phyloP scores from a whole-genome alignment of 257 asterid genomes.

The Henckelia pumila region DNA sequence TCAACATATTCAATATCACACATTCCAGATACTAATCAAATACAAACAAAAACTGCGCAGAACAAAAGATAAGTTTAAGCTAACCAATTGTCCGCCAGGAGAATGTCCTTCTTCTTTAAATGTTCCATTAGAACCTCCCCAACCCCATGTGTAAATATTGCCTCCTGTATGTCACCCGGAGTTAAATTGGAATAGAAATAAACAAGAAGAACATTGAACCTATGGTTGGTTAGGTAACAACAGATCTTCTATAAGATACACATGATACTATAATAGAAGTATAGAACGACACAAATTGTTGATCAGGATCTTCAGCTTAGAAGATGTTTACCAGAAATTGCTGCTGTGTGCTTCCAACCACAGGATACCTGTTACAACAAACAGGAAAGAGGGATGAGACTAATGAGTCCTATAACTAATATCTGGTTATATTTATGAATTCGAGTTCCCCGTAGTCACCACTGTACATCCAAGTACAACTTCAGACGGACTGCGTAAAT shows the following conservation, averaged over 20 bases:
- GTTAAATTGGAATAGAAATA: not conserved
- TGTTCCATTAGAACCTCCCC: conserved; percentile 99
- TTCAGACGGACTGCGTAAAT: not conserved
- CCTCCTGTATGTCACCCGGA: conserved; percentile 49
- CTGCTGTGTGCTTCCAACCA: conserved; percentile 99
- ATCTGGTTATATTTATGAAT: conserved; percentile 7
- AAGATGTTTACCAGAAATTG: conserved; percentile 69
- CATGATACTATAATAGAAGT: not conserved
- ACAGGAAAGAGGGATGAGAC: conserved; percentile 12
- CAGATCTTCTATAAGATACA: not conserved
- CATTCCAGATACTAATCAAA: no score
- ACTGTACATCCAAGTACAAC: conserved; percentile 16
- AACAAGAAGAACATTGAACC: not conserved
- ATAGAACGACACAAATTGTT: conserved; percentile 1
- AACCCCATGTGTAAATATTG: conserved; percentile 85
- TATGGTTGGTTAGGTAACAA: not conserved
- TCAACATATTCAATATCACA: not conserved
- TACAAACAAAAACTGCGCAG: not conserved
- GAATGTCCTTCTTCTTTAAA: conserved; percentile 84
- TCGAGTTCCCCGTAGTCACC: conserved; percentile 12
- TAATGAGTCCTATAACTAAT: not conserved
- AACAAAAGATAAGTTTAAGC: conserved; percentile 21
- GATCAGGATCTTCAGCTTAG: conserved; percentile 18
- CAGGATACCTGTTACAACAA: conserved; percentile 68
- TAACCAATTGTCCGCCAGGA: conserved; percentile 97